Evolutionary conservation across 2,329 filamentous ascomycete species (phyloP).

Genomic region (Thelonectria rubi): DNA sequence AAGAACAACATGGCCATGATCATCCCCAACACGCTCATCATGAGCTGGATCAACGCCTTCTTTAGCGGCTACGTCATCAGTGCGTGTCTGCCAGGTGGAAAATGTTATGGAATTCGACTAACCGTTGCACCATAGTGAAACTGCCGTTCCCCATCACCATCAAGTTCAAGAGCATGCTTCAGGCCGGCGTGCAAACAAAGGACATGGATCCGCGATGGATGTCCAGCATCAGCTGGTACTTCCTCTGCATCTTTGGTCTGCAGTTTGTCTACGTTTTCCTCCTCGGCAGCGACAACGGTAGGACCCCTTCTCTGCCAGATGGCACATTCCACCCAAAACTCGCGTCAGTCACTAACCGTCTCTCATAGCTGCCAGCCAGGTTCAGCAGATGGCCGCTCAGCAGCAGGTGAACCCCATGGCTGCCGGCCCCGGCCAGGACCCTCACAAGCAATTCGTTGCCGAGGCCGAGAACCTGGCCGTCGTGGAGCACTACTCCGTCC

Average conservation of each 20-base stretch:
- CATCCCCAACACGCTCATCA: constrained; percentile 97
- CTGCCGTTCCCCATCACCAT: constrained; percentile 96
- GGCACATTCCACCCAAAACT: constrained; percentile 9
- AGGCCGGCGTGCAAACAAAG: constrained; percentile 93
- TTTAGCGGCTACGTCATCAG: constrained; percentile 98
- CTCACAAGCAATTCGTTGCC: constrained; percentile 91
- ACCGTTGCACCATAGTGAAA: constrained; percentile 79
- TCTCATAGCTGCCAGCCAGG: constrained; percentile 83
- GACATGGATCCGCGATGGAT: constrained; percentile 99
- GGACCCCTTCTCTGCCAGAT: constrained; percentile 42
- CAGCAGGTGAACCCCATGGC: constrained; percentile 66
- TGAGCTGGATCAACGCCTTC: constrained; percentile 99
- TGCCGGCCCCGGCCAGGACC: constrained; percentile 84
- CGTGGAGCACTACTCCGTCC: constrained; percentile 89
- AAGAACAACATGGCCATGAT: constrained; percentile 99
- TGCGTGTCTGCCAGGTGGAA: constrained; percentile 52
- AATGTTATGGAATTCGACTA: constrained; percentile 18
- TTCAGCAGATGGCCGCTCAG: constrained; percentile 62
- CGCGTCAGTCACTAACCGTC: not conserved
- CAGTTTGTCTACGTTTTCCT: constrained; percentile 98
- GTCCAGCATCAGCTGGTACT: constrained; percentile 98
- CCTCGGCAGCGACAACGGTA: constrained; percentile 94
- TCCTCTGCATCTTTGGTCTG: constrained; percentile 94
- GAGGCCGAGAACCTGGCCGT: constrained; percentile 97
- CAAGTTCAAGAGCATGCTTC: constrained; percentile 99